Conservation (phyloP, 768 basidiomycete species). For the Russula lepida region DNA sequence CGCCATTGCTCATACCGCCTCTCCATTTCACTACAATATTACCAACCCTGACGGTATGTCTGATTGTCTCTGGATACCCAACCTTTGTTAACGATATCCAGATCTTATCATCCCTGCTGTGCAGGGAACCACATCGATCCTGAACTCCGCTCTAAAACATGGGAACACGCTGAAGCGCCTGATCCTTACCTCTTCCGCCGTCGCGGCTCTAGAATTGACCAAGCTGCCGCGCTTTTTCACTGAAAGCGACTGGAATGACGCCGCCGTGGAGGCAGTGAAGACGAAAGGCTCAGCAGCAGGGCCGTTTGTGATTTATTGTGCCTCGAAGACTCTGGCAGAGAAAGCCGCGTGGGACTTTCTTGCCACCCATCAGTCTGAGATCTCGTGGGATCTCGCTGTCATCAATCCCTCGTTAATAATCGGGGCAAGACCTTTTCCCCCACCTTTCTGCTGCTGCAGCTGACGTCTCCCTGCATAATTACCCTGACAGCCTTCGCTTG, state of each 20-base stretch:
- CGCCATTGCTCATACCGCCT: conserved; percentile 62
- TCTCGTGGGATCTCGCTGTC: conserved; percentile 45
- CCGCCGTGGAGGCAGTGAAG: conserved; percentile 36
- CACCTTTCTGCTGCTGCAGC: not conserved
- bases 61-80: not conserved
- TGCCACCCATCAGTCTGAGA: conserved; percentile 34
- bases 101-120: conserved; percentile 67
- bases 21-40: conserved; percentile 44
- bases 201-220: conserved; percentile 33
- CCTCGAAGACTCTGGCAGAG: conserved; percentile 56
- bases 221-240: conserved; percentile 18
- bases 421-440: not conserved
- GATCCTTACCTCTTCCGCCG: conserved; percentile 52
- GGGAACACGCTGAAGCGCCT: conserved; percentile 52
- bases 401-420: conserved; percentile 42
- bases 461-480: not conserved
- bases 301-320: conserved; percentile 40
- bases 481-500: conserved; percentile 26
- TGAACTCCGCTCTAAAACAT: conserved; percentile 49
- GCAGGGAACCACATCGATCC: conserved; percentile 54
- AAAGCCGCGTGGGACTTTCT: conserved; percentile 46
- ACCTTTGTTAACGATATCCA: conserved; percentile 20
- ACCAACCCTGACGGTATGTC: conserved; percentile 32
- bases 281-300: conserved; percentile 41
- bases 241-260: conserved; percentile 47